A percentile compares a stretch with the other conserved stretches of the same genome.
These are phyloP conservation scores for Diaporthe velutina DNA, from an alignment of 2,329 filamentous ascomycete genomes.

Conservation along the genomic window DNA sequence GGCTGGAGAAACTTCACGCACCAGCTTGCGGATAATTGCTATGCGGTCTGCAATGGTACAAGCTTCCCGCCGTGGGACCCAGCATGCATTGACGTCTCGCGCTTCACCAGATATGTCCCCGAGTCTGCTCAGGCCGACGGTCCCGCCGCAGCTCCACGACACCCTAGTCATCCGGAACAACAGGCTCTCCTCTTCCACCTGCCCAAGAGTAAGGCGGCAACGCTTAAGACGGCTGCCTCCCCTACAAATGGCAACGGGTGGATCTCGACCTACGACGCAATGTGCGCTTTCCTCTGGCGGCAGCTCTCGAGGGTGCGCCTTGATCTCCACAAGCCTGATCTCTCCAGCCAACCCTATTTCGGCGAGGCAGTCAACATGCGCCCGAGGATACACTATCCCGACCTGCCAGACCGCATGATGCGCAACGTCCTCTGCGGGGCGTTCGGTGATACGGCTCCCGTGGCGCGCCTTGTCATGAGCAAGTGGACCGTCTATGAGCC, in stretches of 20 bases:
- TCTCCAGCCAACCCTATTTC: conserved; percentile 47
- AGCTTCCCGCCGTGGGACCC: conserved; percentile 52
- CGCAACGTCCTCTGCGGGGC: conserved; percentile 44
- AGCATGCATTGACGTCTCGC: conserved; percentile 49
- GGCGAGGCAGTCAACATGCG: conserved; percentile 55
- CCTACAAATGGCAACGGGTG: conserved; percentile 46
- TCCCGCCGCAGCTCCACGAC: conserved; percentile 44
- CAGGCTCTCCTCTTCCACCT: conserved; percentile 56
- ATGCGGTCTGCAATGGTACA: conserved; percentile 45
- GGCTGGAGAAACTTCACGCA: conserved; percentile 53
- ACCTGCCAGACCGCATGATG: conserved; percentile 50
- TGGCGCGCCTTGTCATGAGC: too few relatives aligned
- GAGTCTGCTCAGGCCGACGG: conserved; percentile 45
- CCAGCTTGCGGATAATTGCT: conserved; percentile 58
- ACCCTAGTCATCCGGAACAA: conserved; percentile 41
- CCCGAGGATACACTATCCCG: conserved; percentile 49
- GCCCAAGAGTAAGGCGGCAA: conserved; percentile 55
- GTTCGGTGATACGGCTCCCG: background rate
- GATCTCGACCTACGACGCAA: background rate
- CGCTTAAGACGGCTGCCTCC: conserved; percentile 53
- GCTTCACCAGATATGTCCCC: conserved; percentile 45
- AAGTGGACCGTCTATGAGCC: too few relatives aligned
- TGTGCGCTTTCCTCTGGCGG: conserved; percentile 55
- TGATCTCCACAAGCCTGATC: conserved; percentile 48
- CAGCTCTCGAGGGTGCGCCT: conserved; percentile 50